These are phyloP conservation scores for Penicillium diatomitis DNA, from an alignment of 495 filamentous ascomycete genomes.

Conservation along the genomic window DNA sequence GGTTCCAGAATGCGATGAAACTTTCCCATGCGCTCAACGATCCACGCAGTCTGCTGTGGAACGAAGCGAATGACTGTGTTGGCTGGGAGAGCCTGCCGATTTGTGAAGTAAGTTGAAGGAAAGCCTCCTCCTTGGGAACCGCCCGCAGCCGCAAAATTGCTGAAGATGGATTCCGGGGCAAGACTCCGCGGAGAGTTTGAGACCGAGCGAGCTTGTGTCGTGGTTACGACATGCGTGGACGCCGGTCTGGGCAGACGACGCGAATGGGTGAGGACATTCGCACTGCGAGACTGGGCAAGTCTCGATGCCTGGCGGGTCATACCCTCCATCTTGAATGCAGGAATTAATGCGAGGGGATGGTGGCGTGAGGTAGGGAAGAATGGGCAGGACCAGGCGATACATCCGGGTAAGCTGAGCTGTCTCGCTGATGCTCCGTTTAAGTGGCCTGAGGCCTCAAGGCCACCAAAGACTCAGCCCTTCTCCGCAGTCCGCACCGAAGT, in stretches of 20 bases:
- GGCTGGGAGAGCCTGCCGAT: slow-evolving; percentile 59
- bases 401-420: slow-evolving; percentile 1
- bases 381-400: slow-evolving; percentile 10
- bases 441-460: slow-evolving; percentile 19
- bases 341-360: neutral
- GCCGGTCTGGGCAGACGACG: slow-evolving; percentile 13
- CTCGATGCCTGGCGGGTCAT: slow-evolving; percentile 29
- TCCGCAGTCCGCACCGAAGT: too few relatives aligned
- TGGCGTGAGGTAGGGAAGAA: slow-evolving; percentile 5
- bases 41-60: slow-evolving; percentile 98
- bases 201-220: slow-evolving; percentile 23
- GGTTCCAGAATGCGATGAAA: slow-evolving; percentile 88
- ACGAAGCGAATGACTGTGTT: slow-evolving; percentile 97
- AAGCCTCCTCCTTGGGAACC: slow-evolving; percentile 12
- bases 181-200: slow-evolving; percentile 22
- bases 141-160: slow-evolving; percentile 12
- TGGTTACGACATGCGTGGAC: slow-evolving; percentile 16
- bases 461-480: neutral
- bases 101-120: slow-evolving; percentile 47
- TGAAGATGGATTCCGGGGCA: slow-evolving; percentile 29
- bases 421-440: slow-evolving; percentile 7
- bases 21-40: slow-evolving; percentile 97
- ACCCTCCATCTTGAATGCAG: slow-evolving; percentile 30
- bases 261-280: slow-evolving; percentile 14
- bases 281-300: slow-evolving; percentile 25